Evolutionary conservation across 768 basidiomycete genomes (phyloP).

Genomic region (Suillus subluteus): DNA sequence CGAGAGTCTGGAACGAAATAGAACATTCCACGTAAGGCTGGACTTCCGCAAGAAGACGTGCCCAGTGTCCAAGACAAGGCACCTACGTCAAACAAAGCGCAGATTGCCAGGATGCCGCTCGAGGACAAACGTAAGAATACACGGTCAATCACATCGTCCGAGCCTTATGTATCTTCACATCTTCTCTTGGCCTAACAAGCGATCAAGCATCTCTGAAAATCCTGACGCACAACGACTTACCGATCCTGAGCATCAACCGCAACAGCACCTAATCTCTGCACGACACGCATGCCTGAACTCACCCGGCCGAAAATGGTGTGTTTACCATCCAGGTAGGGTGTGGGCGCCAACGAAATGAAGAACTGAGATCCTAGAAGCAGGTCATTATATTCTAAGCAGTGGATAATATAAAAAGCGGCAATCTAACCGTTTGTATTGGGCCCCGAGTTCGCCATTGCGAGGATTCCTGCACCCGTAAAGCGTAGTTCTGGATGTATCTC

Average conservation of each 20-base stretch:
- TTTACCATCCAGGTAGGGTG: constrained; percentile 82
- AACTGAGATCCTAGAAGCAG: constrained; percentile 83
- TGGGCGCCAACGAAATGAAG: constrained; percentile 84
- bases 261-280: constrained; percentile 90
- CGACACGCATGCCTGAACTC: constrained; percentile 86
- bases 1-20: neutral
- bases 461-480: constrained; percentile 95
- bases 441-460: constrained; percentile 97
- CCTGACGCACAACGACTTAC: constrained; percentile 45
- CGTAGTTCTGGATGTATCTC: constrained; percentile 89
- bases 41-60: neutral
- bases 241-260: constrained; percentile 87
- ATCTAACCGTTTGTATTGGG: constrained; percentile 82
- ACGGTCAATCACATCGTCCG: constrained; percentile 24
- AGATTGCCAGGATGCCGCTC: neutral
- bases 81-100: neutral
- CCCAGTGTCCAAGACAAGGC: neutral
- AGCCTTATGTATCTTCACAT: constrained; percentile 90
- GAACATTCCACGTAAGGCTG: neutral
- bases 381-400: constrained; percentile 12
- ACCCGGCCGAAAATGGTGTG: constrained; percentile 94
- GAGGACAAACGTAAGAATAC: neutral
- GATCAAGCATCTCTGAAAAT: neutral
- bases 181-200: constrained; percentile 59
- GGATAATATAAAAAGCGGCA: constrained; percentile 22